These are phyloP conservation scores for Sphaerobolus stellatus DNA, from an alignment of 1,284 basidiomycete genomes.

Conservation along the genomic window DNA sequence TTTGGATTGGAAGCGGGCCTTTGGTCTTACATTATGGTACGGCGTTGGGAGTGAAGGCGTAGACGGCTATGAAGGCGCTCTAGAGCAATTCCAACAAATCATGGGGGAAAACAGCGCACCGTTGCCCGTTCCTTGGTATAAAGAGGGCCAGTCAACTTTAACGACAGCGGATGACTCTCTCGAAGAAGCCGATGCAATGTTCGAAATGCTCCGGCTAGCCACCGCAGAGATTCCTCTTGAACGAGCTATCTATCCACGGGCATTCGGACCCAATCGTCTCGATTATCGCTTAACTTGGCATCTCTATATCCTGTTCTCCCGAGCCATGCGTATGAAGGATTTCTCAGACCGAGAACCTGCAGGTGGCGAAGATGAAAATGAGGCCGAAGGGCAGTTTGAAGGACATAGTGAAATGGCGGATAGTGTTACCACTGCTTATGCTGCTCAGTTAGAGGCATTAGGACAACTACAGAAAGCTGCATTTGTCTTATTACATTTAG, in stretches of 20 bases:
- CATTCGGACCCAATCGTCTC: conserved; percentile 72
- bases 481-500: conserved; percentile 89
- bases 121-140: conserved; percentile 70
- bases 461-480: conserved; percentile 85
- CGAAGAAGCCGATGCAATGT: conserved; percentile 64
- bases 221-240: conserved; percentile 47
- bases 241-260: conserved; percentile 56
- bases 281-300: conserved; percentile 93
- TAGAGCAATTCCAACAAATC: conserved; percentile 36
- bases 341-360: conserved; percentile 70
- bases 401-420: conserved; percentile 86
- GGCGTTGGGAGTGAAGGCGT: conserved; percentile 71
- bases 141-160: conserved; percentile 37
- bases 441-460: conserved; percentile 79
- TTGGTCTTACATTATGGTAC: conserved; percentile 93
- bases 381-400: conserved; percentile 45
- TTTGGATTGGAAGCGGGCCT: conserved; percentile 93
- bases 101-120: conserved; percentile 25
- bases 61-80: conserved; percentile 59
- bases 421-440: conserved; percentile 79
- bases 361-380: conserved; percentile 42
- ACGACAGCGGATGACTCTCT: conserved; percentile 26
- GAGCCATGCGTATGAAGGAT: conserved; percentile 80
- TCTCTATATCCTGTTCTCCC: conserved; percentile 84
- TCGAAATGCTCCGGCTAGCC: conserved; percentile 79